Conservation (phyloP, 169 alveolate species). For the Plasmodium inui region DNA sequence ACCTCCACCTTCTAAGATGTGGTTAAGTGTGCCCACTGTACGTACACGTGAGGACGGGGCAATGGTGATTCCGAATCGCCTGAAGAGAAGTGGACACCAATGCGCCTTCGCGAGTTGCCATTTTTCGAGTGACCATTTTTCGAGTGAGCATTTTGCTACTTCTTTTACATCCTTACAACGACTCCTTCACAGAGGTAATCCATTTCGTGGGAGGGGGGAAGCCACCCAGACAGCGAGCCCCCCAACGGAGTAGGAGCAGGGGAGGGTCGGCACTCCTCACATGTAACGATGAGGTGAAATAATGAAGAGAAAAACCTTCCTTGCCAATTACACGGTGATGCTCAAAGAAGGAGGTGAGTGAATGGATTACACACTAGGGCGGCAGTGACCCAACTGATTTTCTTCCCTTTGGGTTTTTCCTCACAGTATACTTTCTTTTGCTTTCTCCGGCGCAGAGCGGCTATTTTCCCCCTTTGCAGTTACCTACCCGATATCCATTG, state of each 20-base stretch:
- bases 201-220: neutral
- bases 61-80: neutral
- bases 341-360: neutral
- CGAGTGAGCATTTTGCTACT: neutral
- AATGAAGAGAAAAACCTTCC: neutral
- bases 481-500: neutral
- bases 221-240: neutral
- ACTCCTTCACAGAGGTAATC: neutral
- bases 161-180: neutral
- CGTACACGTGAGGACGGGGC: neutral
- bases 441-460: neutral
- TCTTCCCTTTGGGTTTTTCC: neutral
- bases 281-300: neutral
- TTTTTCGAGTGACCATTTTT: neutral
- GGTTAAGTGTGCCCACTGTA: neutral
- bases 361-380: neutral
- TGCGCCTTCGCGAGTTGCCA: neutral
- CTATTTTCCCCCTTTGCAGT: neutral
- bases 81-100: neutral
- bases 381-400: neutral
- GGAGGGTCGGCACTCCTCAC: neutral
- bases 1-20: neutral
- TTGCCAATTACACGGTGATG: neutral
- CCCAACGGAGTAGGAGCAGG: neutral
- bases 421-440: neutral